Base-by-base conservation (phyloP, 1,284 basidiomycete species). In the Cystobasidium slooffiae region DNA sequence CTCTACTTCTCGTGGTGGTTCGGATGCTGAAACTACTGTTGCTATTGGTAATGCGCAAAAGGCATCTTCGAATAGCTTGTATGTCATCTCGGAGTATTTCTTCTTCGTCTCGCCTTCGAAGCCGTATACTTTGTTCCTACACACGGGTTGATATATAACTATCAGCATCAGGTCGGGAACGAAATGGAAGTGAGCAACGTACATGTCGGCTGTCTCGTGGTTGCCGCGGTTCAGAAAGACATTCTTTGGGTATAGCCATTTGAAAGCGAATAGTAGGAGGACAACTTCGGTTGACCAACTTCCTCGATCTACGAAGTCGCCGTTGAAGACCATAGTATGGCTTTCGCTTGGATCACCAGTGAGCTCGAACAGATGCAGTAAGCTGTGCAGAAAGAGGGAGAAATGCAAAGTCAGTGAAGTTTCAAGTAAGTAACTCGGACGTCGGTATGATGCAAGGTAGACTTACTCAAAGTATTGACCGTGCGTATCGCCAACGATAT, bases 261-360 rank as follows among this genome's bases (percentile, higher is more conserved):
- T 99, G 85, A 92, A 97, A 6, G 95, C 93, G 81, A 99, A 93
- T 1, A 95, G 89, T 9, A 92, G 91, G 75, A 99, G 84, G 69
- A 95, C 94, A 73, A 98, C 95, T 84, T 99, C 97, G 75, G 97
- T 91, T 10, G 92, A 93, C 95, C 95, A 97, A 44, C 92, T 94
- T 16, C 96, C 97, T 75, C 97, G 89, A 83, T 99, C 97, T 52
- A 99, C 97, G 75, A 97, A 90, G 85, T 97, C 94, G 18, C 93
- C 94, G 82, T 96, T 97, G 90, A 97, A 96, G 52, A 96, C 84
- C 62, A 97, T 83, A 79, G 90, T 90, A 79, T 96, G 94, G 43
- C 87, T 89, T 72, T 91, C 88, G 72, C 85, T 89, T 16, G 94
- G 94, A 69, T 88, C 86, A 24, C 92, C 93, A 0, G 96, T 97